These are phyloP conservation scores for Trypanosoma cruzi DNA, from an alignment of 208 protist genomes.

Conservation along the genomic window DNA sequence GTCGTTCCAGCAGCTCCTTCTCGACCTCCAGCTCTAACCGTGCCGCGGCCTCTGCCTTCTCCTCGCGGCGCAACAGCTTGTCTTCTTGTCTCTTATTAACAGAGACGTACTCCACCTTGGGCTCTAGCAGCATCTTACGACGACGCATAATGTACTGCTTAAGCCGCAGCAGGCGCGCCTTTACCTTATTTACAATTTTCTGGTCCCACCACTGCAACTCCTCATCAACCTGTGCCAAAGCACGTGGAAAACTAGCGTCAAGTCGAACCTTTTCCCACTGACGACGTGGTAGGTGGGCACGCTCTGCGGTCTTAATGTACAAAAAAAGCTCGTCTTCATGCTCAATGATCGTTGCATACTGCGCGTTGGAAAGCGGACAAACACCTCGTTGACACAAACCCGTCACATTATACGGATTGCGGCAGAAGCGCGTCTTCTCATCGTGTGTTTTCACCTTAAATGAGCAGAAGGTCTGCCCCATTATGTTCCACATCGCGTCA, in stretches of 20 bases:
- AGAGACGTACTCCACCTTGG: constrained; percentile 94
- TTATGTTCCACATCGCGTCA: constrained; percentile 94
- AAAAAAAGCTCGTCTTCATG: constrained; percentile 97
- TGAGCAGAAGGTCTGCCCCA: constrained; percentile 93
- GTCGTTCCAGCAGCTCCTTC: constrained; percentile 97
- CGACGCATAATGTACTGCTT: constrained; percentile 98
- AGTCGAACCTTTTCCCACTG: constrained; percentile 99
- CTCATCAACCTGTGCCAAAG: constrained; percentile 96
- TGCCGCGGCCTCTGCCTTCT: constrained; percentile 97
- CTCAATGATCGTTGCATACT: constrained; percentile 98
- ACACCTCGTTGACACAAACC: constrained; percentile 97
- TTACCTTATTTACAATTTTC: constrained; percentile 96
- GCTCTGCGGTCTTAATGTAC: constrained; percentile 99
- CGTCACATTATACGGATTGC: constrained; percentile 99
- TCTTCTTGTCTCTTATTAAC: constrained; percentile 98
- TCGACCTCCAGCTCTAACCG: constrained; percentile 97
- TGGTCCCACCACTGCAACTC: constrained; percentile 97
- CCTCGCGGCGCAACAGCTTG: constrained; percentile 94
- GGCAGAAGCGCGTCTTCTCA: constrained; percentile 97
- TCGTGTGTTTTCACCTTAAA: constrained; percentile 93
- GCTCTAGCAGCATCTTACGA: constrained; percentile 95
- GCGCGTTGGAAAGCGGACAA: constrained; percentile 98
- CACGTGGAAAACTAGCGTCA: constrained; percentile 95
- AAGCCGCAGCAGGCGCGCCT: constrained; percentile 98
- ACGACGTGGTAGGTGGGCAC: constrained; percentile 97